Base-by-base conservation (phyloP, 805 yeast species). In the Teunomyces panamensis region DNA sequence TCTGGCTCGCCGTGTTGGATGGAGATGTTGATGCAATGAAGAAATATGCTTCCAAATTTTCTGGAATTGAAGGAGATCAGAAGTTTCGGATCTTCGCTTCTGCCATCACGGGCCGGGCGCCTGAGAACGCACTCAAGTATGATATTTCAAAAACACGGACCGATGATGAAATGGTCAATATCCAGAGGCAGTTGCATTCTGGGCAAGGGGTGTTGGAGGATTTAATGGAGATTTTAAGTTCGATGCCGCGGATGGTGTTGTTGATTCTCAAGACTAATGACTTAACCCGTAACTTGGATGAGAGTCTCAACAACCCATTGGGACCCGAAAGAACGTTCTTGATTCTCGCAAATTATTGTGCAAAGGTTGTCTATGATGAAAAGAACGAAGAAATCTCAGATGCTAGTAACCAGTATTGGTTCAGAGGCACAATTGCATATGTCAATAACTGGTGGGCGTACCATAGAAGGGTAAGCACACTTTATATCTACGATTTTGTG, bases 51-150 rank as follows among this genome's bases (percentile, higher is more conserved):
- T 78, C 80, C 44, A 77, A 72, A 56, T 85, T 94, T 67, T 96
- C 97, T 1, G 83, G 87, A 16, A 83, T 94, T 30, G 68, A 70
- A 32, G 92, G 86, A 27, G 84, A 83, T 6, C 87, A 89, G 58
- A 69, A 70, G 51, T 89, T 91, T 68, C 85, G 87, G 17, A 71
- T 94, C 9, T 86, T 94, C 62, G 87, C 95, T 1, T 90, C 96
- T 1, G 97, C 98, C 1, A 84, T 94, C 37, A 94, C 99, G 0
- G 99, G 99, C 1, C 74, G 99, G 49, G 95, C 91, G 56, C 87
- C 87, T 20, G 82, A 85, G 16, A 81, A 83, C 47, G 92, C 95
- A 0, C 61, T 87, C 45, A 76, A 77, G 52, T 83, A 85, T 45
- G 85, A 87, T 52, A 75, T 86, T 13, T 53, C 59, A 9, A 68